A percentile compares a stretch with the other conserved stretches of the same genome.
phyloP scores from a whole-genome alignment of 768 basidiomycete species.

The Boletales sp. region DNA sequence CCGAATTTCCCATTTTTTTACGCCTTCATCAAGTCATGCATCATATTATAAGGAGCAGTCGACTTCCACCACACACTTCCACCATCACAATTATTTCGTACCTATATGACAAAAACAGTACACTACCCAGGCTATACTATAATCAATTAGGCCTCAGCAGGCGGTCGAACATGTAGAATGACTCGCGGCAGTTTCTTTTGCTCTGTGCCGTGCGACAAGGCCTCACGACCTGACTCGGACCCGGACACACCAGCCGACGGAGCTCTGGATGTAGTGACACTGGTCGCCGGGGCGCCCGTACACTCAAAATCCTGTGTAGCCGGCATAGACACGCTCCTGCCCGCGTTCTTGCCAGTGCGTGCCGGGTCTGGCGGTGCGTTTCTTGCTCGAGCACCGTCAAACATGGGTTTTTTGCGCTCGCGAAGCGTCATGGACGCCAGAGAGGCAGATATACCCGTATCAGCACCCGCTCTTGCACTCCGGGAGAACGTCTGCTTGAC shows the following conservation, averaged over 20 bases:
- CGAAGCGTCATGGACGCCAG: conserved; percentile 48
- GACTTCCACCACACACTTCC: too few relatives aligned
- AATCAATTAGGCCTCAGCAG: conserved; percentile 14
- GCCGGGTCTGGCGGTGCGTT: background rate
- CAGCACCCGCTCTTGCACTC: background rate
- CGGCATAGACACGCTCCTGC: conserved; percentile 5
- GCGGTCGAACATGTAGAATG: conserved; percentile 50
- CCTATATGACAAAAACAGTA: too few relatives aligned
- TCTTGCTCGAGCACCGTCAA: background rate
- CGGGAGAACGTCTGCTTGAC: conserved; percentile 1
- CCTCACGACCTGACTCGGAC: background rate
- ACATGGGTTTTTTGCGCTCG: conserved; percentile 36
- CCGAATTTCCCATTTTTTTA: too few relatives aligned
- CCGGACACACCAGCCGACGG: background rate
- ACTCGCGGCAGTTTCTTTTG: conserved; percentile 57
- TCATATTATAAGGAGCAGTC: too few relatives aligned
- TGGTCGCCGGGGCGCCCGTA: background rate
- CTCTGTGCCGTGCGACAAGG: conserved; percentile 5
- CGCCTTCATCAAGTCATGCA: too few relatives aligned
- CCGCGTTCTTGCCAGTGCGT: background rate
- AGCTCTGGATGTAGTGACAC: background rate
- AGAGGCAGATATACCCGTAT: conserved; percentile 15
- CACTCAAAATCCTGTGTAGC: conserved; percentile 2
- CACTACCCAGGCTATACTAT: too few relatives aligned
- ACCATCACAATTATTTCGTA: too few relatives aligned